Base-by-base conservation (phyloP, 2,329 filamentous ascomycete species). In the Lachnum nothofagi region DNA sequence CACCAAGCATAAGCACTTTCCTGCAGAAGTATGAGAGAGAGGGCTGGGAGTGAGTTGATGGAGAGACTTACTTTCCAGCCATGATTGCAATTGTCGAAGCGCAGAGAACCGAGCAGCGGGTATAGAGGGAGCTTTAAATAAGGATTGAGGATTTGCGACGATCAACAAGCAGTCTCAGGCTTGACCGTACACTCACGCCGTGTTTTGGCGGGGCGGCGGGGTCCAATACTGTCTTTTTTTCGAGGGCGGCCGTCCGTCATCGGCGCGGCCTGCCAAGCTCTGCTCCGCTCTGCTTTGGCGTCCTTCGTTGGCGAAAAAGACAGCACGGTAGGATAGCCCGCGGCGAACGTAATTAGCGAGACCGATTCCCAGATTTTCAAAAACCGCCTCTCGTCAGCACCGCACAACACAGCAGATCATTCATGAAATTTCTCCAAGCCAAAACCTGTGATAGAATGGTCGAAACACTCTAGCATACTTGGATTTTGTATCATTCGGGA, bases 1-100 rank as follows among this genome's bases (percentile, higher is more conserved):
- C 69, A 48, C 75, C 75, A 35, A 77, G 70, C 57, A 78, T 70
- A 42, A 77, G 68, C 46, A 75, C 74, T 56, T 60, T 64, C 53
- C 60, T 61, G 39, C 16, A 22, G 4, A 19, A 22, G 25, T 44
- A 29, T 54, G 48, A 37, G 35, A n/a, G 5, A 16, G 16, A 16
- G 40, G 20, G 8, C 3, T 19, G 19, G 9, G 27, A 17, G 40
- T 23, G 29, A 29, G 19, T 24, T 17, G 39, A 41, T n/a, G 17
- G 3, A 20, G 23, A 48, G 29, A 39, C 51, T 54, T 35, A 58
- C 59, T 60, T 56, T 44, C 48, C 51, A 44, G 54, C 52, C 59
- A 61, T 61, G 46, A 51, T 58, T 57, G 47, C 23, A 46, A 29
- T 45, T 16, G 35, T 40, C 41, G 14, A 14, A 24, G 41, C 5